Base-by-base conservation (phyloP, 2,329 filamentous ascomycete genomes). In the Colletotrichum tamarilloi region DNA sequence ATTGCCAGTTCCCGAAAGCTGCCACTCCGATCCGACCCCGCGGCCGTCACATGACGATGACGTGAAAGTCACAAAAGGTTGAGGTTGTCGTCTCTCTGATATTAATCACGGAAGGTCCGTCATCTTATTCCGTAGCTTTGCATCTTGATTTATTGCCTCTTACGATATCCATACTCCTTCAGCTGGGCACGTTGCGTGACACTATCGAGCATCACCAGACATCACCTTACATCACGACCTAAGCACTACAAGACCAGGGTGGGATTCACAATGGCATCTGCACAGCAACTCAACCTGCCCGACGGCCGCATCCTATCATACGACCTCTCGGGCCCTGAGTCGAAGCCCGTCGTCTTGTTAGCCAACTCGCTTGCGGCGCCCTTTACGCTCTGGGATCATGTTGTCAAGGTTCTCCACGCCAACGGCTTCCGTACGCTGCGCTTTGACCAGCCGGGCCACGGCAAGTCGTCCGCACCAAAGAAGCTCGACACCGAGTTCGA, bases 361-460 rank as follows among this genome's bases (percentile, higher is more conserved):
- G 80, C 84, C 52, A 85, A 85, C 70, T 80, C 84, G 0, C 80
- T 87, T 19, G 78, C 79, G 67, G 78, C 83, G 11, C 80, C 83
- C 12, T 77, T 82, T 53, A 68, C 75, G 3, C 76, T 80, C 4
- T 87, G 84, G 84, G 85, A 86, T 68, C 79, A 77, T 52, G 79
- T 86, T 9, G 80, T 84, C 49, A 75, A 78, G 14, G 65, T 77
- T 11, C 76, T 86, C 57, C 79, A 80, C 57, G 71, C 74, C 1
- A 76, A 77, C 42, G 84, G 82, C 24, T 85, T 82, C 74, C 80
- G 80, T n/a, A 81, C 83, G 22, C 77, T 87, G 16, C 81, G 84
- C 46, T 87, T 84, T 74, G 83, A 86, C 72, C 82, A 84, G 53
- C 84, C 84, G 0, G 85, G 85, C 46, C 85, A 87, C 68, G 84